phyloP scores from a whole-genome alignment of 2,329 filamentous ascomycete species.

The Xylariaceae sp. region DNA sequence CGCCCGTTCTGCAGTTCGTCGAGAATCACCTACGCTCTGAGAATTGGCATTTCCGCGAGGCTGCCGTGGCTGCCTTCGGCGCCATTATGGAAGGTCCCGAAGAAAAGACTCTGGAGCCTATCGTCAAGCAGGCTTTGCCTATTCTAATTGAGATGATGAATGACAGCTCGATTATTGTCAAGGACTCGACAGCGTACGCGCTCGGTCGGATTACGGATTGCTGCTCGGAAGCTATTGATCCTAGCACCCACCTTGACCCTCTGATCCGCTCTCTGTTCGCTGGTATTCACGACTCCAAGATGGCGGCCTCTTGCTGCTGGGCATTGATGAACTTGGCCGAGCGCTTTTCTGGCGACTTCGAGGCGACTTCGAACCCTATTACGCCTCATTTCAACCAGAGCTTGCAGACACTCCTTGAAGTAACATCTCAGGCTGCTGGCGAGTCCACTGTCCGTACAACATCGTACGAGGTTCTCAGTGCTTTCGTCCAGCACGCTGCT shows the following conservation, averaged over 20 bases:
- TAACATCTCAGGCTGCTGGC: slow-evolving; percentile 76
- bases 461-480: slow-evolving; percentile 93
- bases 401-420: slow-evolving; percentile 74
- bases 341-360: slow-evolving; percentile 82
- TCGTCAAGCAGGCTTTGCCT: slow-evolving; percentile 91
- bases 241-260: slow-evolving; percentile 71
- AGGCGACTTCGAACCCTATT: slow-evolving; percentile 71
- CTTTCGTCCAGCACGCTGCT: slow-evolving; percentile 87
- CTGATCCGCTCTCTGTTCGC: slow-evolving; percentile 86
- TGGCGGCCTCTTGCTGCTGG: slow-evolving; percentile 98
- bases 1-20: slow-evolving; percentile 83
- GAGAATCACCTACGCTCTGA: slow-evolving; percentile 84
- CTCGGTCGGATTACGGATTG: slow-evolving; percentile 93
- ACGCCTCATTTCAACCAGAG: slow-evolving; percentile 92
- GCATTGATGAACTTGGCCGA: slow-evolving; percentile 97
- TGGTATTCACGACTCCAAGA: slow-evolving; percentile 87
- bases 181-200: slow-evolving; percentile 93
- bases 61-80: slow-evolving; percentile 92
- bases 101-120: slow-evolving; percentile 82
- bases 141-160: slow-evolving; percentile 91
- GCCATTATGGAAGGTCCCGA: slow-evolving; percentile 99
- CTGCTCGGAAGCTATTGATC: slow-evolving; percentile 87
- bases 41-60: slow-evolving; percentile 93
- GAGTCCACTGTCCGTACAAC: slow-evolving; percentile 90
- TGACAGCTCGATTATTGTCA: slow-evolving; percentile 81